These are phyloP conservation scores for Alternaria infectoria DNA, from an alignment of 2,329 filamentous ascomycete genomes.

Conservation along the genomic window DNA sequence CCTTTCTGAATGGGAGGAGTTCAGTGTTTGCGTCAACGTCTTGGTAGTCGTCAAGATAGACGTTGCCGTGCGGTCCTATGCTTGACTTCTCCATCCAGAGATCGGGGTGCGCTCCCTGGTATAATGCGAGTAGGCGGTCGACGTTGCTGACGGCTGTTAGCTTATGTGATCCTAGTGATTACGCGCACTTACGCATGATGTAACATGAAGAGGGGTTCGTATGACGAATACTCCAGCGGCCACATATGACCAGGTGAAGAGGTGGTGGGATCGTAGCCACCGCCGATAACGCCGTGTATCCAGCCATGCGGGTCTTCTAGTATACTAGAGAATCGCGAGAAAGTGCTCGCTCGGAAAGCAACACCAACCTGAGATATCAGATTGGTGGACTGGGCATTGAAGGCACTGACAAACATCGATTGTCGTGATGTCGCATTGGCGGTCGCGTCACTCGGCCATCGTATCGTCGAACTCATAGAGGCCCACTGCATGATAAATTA, in stretches of 20 bases:
- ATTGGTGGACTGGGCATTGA: constrained; percentile 15
- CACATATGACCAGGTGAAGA: constrained; percentile 68
- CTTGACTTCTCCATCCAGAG: constrained; percentile 63
- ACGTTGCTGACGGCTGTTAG: constrained; percentile 30
- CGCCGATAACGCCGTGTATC: constrained; percentile 55
- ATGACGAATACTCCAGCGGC: constrained; percentile 73
- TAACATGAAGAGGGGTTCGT: constrained; percentile 68
- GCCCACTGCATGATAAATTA: constrained; percentile 27
- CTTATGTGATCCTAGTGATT: neutral
- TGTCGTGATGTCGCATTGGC: constrained; percentile 26
- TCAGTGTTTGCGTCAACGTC: constrained; percentile 54
- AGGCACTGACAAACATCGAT: constrained; percentile 15
- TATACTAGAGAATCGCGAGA: constrained; percentile 44
- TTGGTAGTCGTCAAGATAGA: constrained; percentile 47
- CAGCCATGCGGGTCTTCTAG: constrained; percentile 35
- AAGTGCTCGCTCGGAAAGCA: constrained; percentile 13
- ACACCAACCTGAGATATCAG: constrained; percentile 48
- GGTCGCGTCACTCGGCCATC: constrained; percentile 37
- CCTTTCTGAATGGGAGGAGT: constrained; percentile 50
- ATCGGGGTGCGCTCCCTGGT: constrained; percentile 74
- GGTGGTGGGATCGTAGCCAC: constrained; percentile 18
- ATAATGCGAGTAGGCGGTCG: constrained; percentile 68
- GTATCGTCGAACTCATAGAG: constrained; percentile 30
- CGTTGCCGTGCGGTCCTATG: constrained; percentile 34
- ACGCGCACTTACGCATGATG: constrained; percentile 48